Evolutionary conservation across 2,329 filamentous ascomycete species (phyloP).

Genomic region (Acrodontium crateriforme): DNA sequence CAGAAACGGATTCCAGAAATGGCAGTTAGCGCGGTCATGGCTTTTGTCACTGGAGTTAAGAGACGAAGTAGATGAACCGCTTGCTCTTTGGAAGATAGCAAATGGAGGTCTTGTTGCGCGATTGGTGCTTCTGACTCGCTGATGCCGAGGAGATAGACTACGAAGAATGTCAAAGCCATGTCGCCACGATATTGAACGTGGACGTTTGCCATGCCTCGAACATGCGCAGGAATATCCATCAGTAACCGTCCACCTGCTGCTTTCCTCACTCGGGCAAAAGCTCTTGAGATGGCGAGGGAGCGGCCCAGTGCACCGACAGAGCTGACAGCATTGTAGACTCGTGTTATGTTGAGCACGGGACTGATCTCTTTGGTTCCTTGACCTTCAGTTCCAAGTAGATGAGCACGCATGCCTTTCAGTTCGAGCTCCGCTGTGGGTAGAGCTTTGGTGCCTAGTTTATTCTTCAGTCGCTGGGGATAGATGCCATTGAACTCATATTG

Average conservation of each 20-base stretch:
- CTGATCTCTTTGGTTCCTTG: constrained; percentile 54
- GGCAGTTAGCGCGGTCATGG: constrained; percentile 38
- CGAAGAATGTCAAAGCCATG: constrained; percentile 43
- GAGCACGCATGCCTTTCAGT: constrained; percentile 23
- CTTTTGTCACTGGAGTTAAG: constrained; percentile 48
- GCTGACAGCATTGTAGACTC: constrained; percentile 43
- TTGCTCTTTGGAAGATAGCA: not conserved
- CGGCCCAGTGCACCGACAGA: constrained; percentile 42
- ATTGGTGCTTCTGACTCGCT: constrained; percentile 33
- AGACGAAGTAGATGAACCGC: constrained; percentile 46
- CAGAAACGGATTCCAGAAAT: constrained; percentile 40
- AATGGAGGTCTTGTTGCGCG: not conserved
- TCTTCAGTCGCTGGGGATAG: constrained; percentile 54
- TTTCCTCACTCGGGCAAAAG: constrained; percentile 44
- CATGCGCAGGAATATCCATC: constrained; percentile 41
- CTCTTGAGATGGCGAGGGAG: constrained; percentile 42
- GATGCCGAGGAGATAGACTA: constrained; percentile 40
- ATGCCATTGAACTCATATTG: constrained; percentile 49
- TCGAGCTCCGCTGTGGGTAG: constrained; percentile 62
- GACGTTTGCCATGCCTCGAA: constrained; percentile 43
- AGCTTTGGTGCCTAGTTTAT: constrained; percentile 56
- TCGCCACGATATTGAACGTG: constrained; percentile 42
- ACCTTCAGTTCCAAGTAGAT: constrained; percentile 53
- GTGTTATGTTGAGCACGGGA: constrained; percentile 53
- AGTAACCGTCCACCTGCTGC: constrained; percentile 37